Percentiles rank a stretch among this genome's conserved stretches.
Conservation (phyloP, 345 rosid genomes). For the Salix suchowensis region DNA sequence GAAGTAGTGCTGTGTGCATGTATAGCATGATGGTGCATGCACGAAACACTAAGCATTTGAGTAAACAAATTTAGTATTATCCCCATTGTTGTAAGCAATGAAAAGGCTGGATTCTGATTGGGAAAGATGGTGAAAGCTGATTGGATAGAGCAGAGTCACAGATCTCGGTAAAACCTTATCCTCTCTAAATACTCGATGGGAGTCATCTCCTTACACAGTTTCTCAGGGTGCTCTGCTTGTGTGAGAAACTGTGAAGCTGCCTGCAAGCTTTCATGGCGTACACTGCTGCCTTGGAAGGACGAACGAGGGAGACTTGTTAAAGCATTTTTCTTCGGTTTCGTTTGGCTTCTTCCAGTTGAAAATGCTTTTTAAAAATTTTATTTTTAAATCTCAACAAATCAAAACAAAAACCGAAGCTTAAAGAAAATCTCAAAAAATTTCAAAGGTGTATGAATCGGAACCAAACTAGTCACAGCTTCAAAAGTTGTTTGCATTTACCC, state of each 20-base stretch:
- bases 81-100: not conserved
- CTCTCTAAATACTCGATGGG: constrained; percentile 8
- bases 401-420: no score
- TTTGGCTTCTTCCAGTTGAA: no score
- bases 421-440: no score
- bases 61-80: not conserved
- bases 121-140: constrained; percentile 31
- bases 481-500: no score
- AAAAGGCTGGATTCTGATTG: constrained; percentile 26
- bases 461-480: no score
- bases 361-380: no score
- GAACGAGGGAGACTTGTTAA: not conserved
- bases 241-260: constrained; percentile 6
- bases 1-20: no score
- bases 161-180: constrained; percentile 53
- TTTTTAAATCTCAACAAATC: no score
- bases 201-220: not conserved
- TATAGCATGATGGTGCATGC: no score
- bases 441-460: no score
- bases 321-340: no score
- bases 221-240: not conserved
- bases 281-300: constrained; percentile 11
- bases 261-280: not conserved
- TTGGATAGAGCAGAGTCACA: constrained; percentile 34
- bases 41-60: no score